Conservation (phyloP, 352 stramenopile genomes). For the Phytopythium kandeliae region DNA sequence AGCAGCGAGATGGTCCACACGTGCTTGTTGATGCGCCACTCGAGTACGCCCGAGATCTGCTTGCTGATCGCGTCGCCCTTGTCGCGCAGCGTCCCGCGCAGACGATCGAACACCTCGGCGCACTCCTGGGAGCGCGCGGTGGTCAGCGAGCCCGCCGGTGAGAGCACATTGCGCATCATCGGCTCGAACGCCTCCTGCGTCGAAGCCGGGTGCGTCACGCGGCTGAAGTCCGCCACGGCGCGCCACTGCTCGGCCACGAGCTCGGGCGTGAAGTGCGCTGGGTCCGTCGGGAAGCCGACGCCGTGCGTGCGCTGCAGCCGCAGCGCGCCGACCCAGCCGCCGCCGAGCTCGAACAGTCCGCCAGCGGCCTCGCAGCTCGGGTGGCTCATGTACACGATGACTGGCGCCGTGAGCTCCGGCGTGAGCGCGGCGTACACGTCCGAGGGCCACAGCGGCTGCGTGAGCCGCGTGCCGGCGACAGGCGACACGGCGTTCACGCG, state of each 20-base stretch:
- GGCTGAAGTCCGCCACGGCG: conserved; percentile 53
- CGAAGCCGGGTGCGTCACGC: conserved; percentile 57
- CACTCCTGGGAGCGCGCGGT: conserved; percentile 51
- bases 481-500: conserved; percentile 64
- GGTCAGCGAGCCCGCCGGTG: conserved; percentile 42
- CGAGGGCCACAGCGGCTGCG: conserved; percentile 55
- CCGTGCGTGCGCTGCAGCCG: conserved; percentile 64
- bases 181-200: conserved; percentile 72
- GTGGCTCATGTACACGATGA: conserved; percentile 65
- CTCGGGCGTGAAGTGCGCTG: conserved; percentile 48
- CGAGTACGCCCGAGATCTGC: conserved; percentile 53
- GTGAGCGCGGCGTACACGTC: conserved; percentile 52
- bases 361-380: conserved; percentile 45
- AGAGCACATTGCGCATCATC: conserved; percentile 66
- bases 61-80: conserved; percentile 37
- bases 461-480: conserved; percentile 58
- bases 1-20: conserved; percentile 59
- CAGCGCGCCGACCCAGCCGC: conserved; percentile 60
- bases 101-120: conserved; percentile 47
- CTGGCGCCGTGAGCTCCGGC: conserved; percentile 54
- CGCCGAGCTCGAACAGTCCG: conserved; percentile 54
- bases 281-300: conserved; percentile 59
- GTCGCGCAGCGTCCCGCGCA: conserved; percentile 37
- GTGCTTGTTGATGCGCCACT: conserved; percentile 73
- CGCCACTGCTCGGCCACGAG: conserved; percentile 67